Base-by-base conservation (phyloP, 345 rosid species). In the Citrus australasica region DNA sequence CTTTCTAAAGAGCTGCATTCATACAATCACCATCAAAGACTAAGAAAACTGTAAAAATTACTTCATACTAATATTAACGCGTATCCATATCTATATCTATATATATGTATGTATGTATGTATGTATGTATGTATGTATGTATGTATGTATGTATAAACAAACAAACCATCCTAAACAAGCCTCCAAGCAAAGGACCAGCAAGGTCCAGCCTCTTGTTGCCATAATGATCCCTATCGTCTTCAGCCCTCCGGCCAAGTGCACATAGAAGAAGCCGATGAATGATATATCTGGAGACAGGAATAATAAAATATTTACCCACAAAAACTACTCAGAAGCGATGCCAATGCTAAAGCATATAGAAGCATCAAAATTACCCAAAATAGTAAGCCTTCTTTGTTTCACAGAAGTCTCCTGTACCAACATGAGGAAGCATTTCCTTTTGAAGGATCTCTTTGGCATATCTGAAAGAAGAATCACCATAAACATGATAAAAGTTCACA, bases 181-280 rank as follows among this genome's bases (percentile, higher is more conserved):
- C 99, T 58, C 99, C 99, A 76, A 96, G 97, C 79, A 96, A 85
- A 40, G 99, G 99, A 75, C 99, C 99, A 73, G 99, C 99, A 84
- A 96, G 99, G 84, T 95, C 99, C 71, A 96, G 98, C 89, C 99
- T 92, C 83, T 96, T 96, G 88, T 96, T 94, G 76, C 99, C 99
- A 84, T 96, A 96, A 80, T 96, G 99, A 87, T 96, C 99, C 76
- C 99, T 90, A 73, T 96, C 99, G 86, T 96, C 98, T 83, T 96
- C 99, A 72, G 98, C 89, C 85, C 97, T 88, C 81, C 95, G 94
- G 78, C 95, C 95, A 83, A 93, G 92, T 67, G 97, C 98, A 85
- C 99, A 96, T 71, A 91, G 87, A 78, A 96, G 91, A 71, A 96
- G 90, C 69, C 99, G 98, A 73, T 94, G 93, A 86, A 96, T 89